A percentile compares a stretch with the other conserved stretches of the same genome.
These are phyloP conservation scores for Dactylis glomerata DNA, from an alignment of 176 grass and related monocot genomes.

Conservation along the genomic window DNA sequence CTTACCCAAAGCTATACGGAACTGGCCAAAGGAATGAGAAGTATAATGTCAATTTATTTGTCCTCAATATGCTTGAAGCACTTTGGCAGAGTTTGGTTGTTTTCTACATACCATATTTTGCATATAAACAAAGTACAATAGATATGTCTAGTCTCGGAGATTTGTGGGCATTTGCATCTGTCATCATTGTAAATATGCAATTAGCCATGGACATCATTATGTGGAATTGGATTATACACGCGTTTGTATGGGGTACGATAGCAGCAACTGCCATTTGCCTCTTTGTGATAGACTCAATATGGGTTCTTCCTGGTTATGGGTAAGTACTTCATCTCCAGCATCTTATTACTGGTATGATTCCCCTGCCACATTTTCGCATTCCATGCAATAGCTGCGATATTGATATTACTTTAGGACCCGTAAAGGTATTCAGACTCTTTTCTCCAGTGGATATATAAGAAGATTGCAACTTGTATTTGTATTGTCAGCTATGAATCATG, in stretches of 20 bases:
- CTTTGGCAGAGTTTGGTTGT: conserved; percentile 83
- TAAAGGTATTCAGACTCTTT: conserved; percentile 12
- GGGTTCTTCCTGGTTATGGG: conserved; percentile 76
- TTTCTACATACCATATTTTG: conserved; percentile 83
- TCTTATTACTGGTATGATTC: neutral
- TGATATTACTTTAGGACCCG: neutral
- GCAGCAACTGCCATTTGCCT: conserved; percentile 58
- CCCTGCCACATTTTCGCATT: conserved; percentile 3
- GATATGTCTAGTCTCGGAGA: conserved; percentile 76
- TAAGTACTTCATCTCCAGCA: conserved; percentile 37
- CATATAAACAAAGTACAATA: conserved; percentile 65
- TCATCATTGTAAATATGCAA: conserved; percentile 78
- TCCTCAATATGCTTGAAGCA: conserved; percentile 67
- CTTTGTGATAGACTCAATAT: conserved; percentile 68
- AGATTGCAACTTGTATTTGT: neutral
- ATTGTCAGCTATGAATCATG: neutral
- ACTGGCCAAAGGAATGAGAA: conserved; percentile 67
- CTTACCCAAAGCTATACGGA: conserved; percentile 78
- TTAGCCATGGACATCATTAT: conserved; percentile 73
- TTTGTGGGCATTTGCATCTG: conserved; percentile 77
- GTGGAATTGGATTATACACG: conserved; percentile 81
- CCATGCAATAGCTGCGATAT: neutral
- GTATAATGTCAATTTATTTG: conserved; percentile 79
- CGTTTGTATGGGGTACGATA: conserved; percentile 64
- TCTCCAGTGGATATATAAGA: neutral